Base-by-base conservation (phyloP, 306 rosid genomes). In the Acacia confusa region DNA sequence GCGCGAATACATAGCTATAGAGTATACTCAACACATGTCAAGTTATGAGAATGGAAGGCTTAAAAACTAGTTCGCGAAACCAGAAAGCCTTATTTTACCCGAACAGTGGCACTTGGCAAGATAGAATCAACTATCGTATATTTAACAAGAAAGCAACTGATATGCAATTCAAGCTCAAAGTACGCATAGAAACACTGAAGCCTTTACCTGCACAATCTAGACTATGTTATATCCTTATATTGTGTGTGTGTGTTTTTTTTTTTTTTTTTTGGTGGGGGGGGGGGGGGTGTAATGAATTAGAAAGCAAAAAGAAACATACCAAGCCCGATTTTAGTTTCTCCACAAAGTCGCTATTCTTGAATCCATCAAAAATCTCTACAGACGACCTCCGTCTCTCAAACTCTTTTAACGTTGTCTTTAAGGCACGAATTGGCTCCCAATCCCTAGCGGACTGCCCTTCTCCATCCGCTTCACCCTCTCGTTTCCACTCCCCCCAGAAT, bases 391-490 rank as follows among this genome's bases (percentile, higher is more conserved):
- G 86, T 76, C 86, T 95, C 88, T 95, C 99, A 43, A 96, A 93
- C 85, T 93, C 97, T 43, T 85, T 93, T 79, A 93, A 81, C 70
- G 94, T 86, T 3, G 84, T 92, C 91, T 96, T 96, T 90, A 93
- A 82, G 9, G 86, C 93, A 34, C 95, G 93, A 83, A 96, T 92
- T 22, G 99, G 99, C 81, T 93, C 97, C 99, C 99, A 96, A 81
- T 91, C 91, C 89, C 78, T 76, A 72, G 45, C 34, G 25, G 79
- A 22, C 8, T 81, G 63, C 60, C 73, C 83, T 24, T 91, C 90
- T 71, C 66, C 81, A 32, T 83, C 92, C 30, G 77, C 82, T 19
- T 86, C 93, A 20, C 82, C 85, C 41, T 89, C 97, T 9, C 91
- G 83, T 25, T 87, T 90, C 92, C 88, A 91, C 80, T 89, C 98